Evolutionary conservation across 441 rosid genomes (phyloP), one percentile per base, ranked within the genome.

Genomic region (Pelargonium myrrhifolium): DNA sequence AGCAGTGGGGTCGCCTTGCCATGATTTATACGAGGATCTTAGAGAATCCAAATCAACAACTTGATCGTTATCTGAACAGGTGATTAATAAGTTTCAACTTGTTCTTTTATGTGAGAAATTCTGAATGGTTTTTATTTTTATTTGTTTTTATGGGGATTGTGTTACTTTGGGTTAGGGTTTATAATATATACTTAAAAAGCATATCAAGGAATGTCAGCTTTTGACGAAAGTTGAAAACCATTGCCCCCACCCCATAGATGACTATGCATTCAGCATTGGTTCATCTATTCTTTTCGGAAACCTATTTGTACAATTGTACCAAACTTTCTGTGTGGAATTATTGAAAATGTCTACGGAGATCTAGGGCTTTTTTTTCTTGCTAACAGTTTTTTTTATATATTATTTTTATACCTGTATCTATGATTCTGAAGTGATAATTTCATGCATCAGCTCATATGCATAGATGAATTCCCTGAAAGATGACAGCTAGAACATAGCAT

Each of bases 1-100:
- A 86, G 73, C 88, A 90, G 68, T 94, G 98, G 99, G 77, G 86
- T 72, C 80, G 81, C 15, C 83, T 91, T 75, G 91, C 94, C 70
- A 62, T 74, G 77, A 89, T 94, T 40, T 94, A 91, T 77, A 85
- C 93, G 21, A 85, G 90, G 79, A 83, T 92, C 69, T 74, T 94
- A 66, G 98, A 92, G 83, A 84, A 79, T 84, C 98, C 98, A 18
- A 90, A 85, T 78, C 89, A 84, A 74, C 88, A 87, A 42, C 77
- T 94, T 15, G 99, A 94, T 79, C 88, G 87, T 56, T 90, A 89
- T 78, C 79, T 87, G 17, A 80, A 66, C 69, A 82, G 92, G 99
- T 92, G 74, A 76, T n/a, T 26, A 3, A 26, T 26, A 26, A 26
- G 31, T 26, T 26, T 26, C 31, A 26, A 4, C 31, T 26, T 26